These are phyloP conservation scores for Clonostachys chloroleuca DNA, from an alignment of 2,329 filamentous ascomycete species.

Conservation along the genomic window DNA sequence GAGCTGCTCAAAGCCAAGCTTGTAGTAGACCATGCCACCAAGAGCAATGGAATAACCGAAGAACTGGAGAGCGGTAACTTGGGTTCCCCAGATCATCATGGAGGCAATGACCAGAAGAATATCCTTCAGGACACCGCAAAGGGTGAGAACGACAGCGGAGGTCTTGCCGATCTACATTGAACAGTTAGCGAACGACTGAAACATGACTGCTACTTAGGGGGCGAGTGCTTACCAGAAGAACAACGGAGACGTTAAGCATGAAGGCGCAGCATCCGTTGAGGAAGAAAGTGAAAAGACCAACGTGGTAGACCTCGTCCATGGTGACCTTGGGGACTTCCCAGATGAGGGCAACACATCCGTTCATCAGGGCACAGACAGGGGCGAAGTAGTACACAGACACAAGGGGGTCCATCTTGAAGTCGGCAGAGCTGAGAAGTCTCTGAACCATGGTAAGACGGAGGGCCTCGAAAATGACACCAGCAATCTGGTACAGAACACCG, in stretches of 20 bases:
- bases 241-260: constrained; percentile 78
- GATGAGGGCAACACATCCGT: constrained; percentile 67
- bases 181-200: constrained; percentile 14
- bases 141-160: constrained; percentile 78
- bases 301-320: constrained; percentile 66
- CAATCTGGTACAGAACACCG: constrained; percentile 76
- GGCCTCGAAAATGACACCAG: constrained; percentile 77
- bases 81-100: constrained; percentile 77
- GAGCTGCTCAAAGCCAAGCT: constrained; percentile 78
- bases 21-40: constrained; percentile 75
- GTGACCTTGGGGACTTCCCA: constrained; percentile 69
- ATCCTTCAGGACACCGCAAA: constrained; percentile 85
- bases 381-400: constrained; percentile 91
- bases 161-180: constrained; percentile 77
- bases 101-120: constrained; percentile 76
- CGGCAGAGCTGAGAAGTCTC: constrained; percentile 72
- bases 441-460: constrained; percentile 82
- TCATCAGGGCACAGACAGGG: constrained; percentile 79
- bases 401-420: constrained; percentile 90
- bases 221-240: constrained; percentile 66
- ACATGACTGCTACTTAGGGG: no score
- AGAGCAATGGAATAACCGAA: constrained; percentile 82
- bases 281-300: constrained; percentile 69
- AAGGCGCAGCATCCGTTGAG: constrained; percentile 76
- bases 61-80: constrained; percentile 70